These are phyloP conservation scores for Coleophoma eucalyptorum DNA, from an alignment of 2,329 filamentous ascomycete genomes.

Conservation along the genomic window DNA sequence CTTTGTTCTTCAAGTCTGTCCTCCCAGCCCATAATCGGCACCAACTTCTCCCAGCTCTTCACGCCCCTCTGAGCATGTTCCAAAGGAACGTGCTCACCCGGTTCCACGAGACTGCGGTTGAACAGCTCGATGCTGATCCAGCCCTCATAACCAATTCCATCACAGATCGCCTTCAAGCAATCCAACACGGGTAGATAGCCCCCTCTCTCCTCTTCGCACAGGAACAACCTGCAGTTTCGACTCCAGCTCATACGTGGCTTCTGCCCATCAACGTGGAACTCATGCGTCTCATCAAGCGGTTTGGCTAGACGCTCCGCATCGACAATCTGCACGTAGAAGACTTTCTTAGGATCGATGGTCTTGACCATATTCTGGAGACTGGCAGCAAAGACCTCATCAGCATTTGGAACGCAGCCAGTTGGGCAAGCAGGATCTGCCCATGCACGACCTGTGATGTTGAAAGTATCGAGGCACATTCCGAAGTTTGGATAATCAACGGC, in stretches of 20 bases:
- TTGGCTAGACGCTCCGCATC: constrained; percentile 61
- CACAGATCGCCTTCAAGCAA: constrained; percentile 47
- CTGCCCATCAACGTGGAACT: constrained; percentile 54
- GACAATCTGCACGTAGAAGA: constrained; percentile 75
- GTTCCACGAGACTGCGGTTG: constrained; percentile 44
- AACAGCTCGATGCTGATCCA: constrained; percentile 60
- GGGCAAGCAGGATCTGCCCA: constrained; percentile 63
- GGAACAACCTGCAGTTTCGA: constrained; percentile 66
- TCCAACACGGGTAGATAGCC: constrained; percentile 55
- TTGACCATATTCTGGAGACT: constrained; percentile 17
- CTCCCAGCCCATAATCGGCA: constrained; percentile 14
- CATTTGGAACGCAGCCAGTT: constrained; percentile 17
- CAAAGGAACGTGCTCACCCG: constrained; percentile 38
- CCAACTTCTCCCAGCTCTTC: constrained; percentile 45
- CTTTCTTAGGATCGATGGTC: constrained; percentile 25
- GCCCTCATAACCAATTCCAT: constrained; percentile 50
- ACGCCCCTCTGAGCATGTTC: constrained; percentile 49
- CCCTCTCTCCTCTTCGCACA: constrained; percentile 40
- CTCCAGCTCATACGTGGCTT: constrained; percentile 73
- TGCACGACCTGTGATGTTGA: constrained; percentile 69
- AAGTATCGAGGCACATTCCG: constrained; percentile 73
- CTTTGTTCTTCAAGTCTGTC: background rate
- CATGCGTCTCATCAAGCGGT: constrained; percentile 54
- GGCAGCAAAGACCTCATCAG: constrained; percentile 39
- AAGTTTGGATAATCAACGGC: constrained; percentile 67